Evolutionary conservation across 1,284 basidiomycete genomes (phyloP).

Genomic region (Takashimella koratensis): DNA sequence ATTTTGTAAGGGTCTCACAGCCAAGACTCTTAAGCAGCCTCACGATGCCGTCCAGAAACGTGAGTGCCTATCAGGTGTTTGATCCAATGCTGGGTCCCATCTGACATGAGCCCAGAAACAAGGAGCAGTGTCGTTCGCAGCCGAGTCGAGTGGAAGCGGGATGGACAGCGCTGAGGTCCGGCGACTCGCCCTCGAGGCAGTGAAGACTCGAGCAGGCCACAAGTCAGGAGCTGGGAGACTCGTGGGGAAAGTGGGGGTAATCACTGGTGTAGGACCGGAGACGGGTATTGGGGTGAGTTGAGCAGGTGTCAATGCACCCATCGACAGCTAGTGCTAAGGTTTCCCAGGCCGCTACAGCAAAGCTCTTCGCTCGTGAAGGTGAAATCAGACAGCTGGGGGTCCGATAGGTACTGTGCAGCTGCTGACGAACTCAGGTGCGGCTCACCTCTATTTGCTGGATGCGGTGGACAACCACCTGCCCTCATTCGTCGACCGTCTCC

Average conservation of each 20-base stretch:
- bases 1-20: no score
- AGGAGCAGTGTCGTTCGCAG: neutral
- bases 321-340: neutral
- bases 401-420: conserved; percentile 5
- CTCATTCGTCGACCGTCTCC: conserved; percentile 65
- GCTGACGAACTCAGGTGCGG: conserved; percentile 58
- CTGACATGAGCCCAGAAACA: neutral
- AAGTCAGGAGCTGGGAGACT: conserved; percentile 56
- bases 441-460: conserved; percentile 80
- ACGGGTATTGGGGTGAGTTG: conserved; percentile 75
- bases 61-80: no score
- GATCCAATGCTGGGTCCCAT: neutral
- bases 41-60: neutral
- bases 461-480: conserved; percentile 67
- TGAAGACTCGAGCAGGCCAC: conserved; percentile 7
- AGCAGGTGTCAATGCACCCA: conserved; percentile 14
- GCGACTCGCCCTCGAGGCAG: conserved; percentile 11
- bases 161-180: conserved; percentile 6
- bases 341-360: conserved; percentile 63
- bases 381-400: no score
- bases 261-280: conserved; percentile 79
- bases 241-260: conserved; percentile 77
- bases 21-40: no score
- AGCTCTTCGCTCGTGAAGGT: conserved; percentile 80
- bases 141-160: neutral